Conservation (phyloP, 345 rosid genomes). For the Crucihimalaya himalaica region DNA sequence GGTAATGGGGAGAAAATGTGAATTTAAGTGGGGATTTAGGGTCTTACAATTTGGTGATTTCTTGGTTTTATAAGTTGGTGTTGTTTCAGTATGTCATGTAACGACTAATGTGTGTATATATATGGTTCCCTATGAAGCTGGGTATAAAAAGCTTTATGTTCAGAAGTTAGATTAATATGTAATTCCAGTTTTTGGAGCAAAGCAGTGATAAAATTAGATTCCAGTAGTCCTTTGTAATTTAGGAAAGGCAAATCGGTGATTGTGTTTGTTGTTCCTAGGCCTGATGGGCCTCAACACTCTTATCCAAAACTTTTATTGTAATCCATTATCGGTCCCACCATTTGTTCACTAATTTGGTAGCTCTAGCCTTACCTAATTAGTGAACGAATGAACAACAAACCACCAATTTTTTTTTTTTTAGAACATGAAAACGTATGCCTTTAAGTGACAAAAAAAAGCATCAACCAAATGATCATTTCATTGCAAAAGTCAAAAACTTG, state of each 20-base stretch:
- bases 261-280: not conserved
- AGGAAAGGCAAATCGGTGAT: no score
- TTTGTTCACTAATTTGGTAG: no score
- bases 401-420: no score
- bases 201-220: not conserved
- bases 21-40: constrained; percentile 18
- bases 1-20: constrained; percentile 18
- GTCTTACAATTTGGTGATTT: constrained; percentile 11
- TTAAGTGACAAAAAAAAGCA: no score
- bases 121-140: constrained; percentile 13
- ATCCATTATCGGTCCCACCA: no score
- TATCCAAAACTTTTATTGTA: no score
- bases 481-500: no score
- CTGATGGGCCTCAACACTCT: no score
- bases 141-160: constrained; percentile 22
- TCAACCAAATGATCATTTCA: no score
- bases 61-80: constrained; percentile 23
- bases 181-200: not conserved
- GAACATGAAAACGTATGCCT: no score
- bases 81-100: constrained; percentile 22
- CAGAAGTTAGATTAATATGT: not conserved
- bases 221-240: not conserved
- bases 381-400: no score
- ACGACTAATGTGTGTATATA: constrained; percentile 26
- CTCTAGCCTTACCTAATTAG: no score